phyloP scores from a whole-genome alignment of 2,329 filamentous ascomycete genomes.

The Clonostachys rhizophaga region DNA sequence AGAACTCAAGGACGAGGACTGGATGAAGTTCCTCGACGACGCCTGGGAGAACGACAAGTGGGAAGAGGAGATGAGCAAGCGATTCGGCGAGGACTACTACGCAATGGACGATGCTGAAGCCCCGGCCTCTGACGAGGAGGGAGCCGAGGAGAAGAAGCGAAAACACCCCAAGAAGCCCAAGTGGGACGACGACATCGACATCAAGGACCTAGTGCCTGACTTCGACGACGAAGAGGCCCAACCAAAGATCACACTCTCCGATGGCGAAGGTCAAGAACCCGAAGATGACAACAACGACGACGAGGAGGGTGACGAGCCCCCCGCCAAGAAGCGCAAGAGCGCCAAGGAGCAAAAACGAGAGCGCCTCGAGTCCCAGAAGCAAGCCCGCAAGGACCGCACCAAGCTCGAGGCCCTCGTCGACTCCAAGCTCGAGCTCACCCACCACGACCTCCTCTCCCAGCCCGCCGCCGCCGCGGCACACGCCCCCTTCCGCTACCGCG shows the following conservation, averaged over 20 bases:
- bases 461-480: slow-evolving; percentile 30
- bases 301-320: slow-evolving; percentile 28
- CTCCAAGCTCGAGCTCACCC: slow-evolving; percentile 69
- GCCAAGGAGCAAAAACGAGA: slow-evolving; percentile 56
- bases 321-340: slow-evolving; percentile 59
- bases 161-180: slow-evolving; percentile 53
- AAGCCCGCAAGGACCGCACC: slow-evolving; percentile 74
- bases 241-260: slow-evolving; percentile 50
- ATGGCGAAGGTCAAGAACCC: slow-evolving; percentile 27
- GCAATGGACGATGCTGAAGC: slow-evolving; percentile 62
- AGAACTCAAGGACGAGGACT: slow-evolving; percentile 68
- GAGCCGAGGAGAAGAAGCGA: slow-evolving; percentile 39
- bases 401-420: slow-evolving; percentile 86
- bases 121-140: slow-evolving; percentile 45
- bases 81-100: slow-evolving; percentile 91
- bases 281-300: slow-evolving; percentile 26
- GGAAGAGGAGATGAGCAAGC: slow-evolving; percentile 84
- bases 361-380: slow-evolving; percentile 56
- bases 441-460: slow-evolving; percentile 50
- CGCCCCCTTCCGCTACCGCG: slow-evolving; percentile 77
- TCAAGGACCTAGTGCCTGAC: slow-evolving; percentile 84
- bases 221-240: slow-evolving; percentile 63
- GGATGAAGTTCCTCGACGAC: slow-evolving; percentile 78
- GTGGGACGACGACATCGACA: slow-evolving; percentile 98
- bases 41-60: slow-evolving; percentile 86